These are phyloP conservation scores for Cucumis hystrix DNA, from an alignment of 306 rosid species.

Conservation along the genomic window DNA sequence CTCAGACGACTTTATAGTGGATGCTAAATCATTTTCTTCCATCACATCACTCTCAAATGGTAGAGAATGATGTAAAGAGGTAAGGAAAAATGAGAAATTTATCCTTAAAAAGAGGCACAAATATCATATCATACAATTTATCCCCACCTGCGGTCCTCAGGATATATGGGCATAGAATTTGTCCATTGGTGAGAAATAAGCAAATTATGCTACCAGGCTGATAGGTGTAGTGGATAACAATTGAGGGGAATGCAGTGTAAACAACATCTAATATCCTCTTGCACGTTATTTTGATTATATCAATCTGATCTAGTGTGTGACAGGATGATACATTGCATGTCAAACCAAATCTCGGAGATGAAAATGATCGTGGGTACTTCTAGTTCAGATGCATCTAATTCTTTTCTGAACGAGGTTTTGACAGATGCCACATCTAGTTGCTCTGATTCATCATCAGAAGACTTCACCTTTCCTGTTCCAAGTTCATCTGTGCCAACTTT, in stretches of 20 bases:
- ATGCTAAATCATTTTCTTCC: neutral
- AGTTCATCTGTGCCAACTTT: constrained; percentile 20
- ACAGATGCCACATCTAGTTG: constrained; percentile 47
- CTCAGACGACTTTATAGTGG: neutral
- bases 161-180: neutral
- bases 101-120: neutral
- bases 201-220: neutral
- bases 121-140: neutral
- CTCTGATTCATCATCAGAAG: constrained; percentile 77
- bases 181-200: neutral
- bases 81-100: neutral
- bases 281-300: constrained; percentile 43
- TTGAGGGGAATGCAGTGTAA: neutral
- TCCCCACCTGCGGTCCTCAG: neutral
- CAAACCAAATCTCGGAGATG: constrained; percentile 78
- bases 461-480: constrained; percentile 58
- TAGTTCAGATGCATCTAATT: constrained; percentile 52
- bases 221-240: neutral
- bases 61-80: neutral
- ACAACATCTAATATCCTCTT: constrained; percentile 14
- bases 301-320: constrained; percentile 67
- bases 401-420: constrained; percentile 33
- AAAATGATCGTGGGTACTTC: constrained; percentile 52
- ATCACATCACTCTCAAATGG: neutral
- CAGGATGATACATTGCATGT: constrained; percentile 91